Evolutionary conservation across 2,329 filamentous ascomycete species (phyloP), one percentile per base, ranked within the genome.

Genomic region (Phoma sp.): DNA sequence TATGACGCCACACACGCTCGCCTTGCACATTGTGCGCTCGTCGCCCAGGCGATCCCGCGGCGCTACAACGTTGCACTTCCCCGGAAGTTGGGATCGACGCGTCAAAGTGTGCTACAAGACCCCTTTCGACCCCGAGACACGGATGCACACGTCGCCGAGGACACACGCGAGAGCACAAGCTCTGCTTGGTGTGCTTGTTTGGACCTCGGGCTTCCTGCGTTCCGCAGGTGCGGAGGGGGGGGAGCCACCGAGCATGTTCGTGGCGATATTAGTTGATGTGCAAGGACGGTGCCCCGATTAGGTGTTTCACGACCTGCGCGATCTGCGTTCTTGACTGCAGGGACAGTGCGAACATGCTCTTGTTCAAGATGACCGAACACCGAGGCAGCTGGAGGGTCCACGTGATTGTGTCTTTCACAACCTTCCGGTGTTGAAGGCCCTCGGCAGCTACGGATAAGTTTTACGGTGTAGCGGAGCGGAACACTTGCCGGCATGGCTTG

Each of bases 381-480:
- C 10, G 32, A 33, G 32, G 32, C 13, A 33, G 10, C 32, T 33
- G 7, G 29, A 33, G 32, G 10, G 4, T 2, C 8, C 43, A 52
- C 43, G 49, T 52, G 49, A 53, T 39, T 4, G 10, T 6, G 22
- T 4, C 45, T 45, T 45, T 48, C 52, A 50, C 41, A 50, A 18
- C 18, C 18, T 18, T 18, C 18, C 18, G 18, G 18, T 18, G 18
- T 18, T 18, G 18, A 18, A 37, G 45, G 46, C 25, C 50, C 42
- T 44, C 18, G 39, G 38, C 44, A 27, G 25, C 27, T 8, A 18
- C 50, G n/a, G 44, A 33, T 44, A 23, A 33, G 9, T 33, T 4
- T 25, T 27, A 4, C 47, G 8, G 29, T 40, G 32, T 44, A 47
- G 57, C 58, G 57, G 58, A 59, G 58, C 58, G 58, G 58, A 61